phyloP scores from a whole-genome alignment of 331 rosid genomes.

The Cydonia oblonga region DNA sequence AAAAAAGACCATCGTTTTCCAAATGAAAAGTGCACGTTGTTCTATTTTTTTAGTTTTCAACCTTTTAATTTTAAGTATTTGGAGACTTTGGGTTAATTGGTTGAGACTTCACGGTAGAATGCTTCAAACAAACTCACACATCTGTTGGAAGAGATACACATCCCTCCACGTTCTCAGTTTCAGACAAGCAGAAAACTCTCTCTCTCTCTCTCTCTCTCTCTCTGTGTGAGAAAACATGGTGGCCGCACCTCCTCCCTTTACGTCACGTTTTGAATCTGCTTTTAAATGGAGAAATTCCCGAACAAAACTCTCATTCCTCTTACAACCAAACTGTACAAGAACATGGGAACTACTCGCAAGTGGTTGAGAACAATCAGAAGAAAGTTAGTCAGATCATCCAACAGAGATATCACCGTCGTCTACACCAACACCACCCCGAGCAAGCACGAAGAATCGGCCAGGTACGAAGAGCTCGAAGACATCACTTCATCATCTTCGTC shows the following conservation, averaged over 20 bases:
- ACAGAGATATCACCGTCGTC: constrained; percentile 25
- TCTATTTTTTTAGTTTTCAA: not conserved
- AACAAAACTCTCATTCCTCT: not conserved
- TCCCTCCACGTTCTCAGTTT: constrained; percentile 26
- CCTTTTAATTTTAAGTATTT: not conserved
- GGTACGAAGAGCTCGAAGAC: not conserved
- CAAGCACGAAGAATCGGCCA: constrained; percentile 13
- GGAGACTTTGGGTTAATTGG: not conserved
- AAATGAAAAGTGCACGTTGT: not conserved
- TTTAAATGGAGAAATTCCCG: not conserved
- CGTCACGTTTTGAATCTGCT: not conserved
- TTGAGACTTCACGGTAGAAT: constrained; percentile 1
- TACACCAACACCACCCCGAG: constrained; percentile 14
- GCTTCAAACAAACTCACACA: constrained; percentile 2
- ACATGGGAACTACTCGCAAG: constrained; percentile 33
- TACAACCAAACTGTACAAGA: not conserved
- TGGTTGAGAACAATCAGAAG: constrained; percentile 41
- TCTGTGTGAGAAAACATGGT: constrained; percentile 10
- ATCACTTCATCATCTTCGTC: not conserved
- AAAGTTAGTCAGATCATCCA: constrained; percentile 29
- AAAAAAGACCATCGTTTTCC: not conserved
- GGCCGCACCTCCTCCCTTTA: constrained; percentile 16
- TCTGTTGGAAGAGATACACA: constrained; percentile 2
- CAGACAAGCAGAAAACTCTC: constrained; percentile 5
- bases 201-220: too few species aligned